Base-by-base conservation (phyloP, 139 green algal genomes). In the Closterium sp. region DNA sequence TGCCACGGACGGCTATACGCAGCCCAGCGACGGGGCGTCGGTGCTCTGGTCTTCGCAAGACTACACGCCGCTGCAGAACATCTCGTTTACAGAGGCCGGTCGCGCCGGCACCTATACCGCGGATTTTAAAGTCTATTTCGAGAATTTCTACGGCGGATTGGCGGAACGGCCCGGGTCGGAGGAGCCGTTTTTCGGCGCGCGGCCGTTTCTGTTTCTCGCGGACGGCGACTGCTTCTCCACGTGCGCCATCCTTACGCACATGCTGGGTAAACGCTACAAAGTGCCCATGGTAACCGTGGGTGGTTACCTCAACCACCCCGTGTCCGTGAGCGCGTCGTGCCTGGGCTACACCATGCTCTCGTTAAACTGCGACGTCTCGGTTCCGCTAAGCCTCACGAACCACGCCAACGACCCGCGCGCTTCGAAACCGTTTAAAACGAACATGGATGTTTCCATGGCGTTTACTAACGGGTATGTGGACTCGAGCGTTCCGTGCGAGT, bases 191-290 rank as follows among this genome's bases (percentile, higher is more conserved):
- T 31, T 87, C 22, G 85, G 85, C 19, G 10, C 28, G 85, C 85
- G n/a, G 28, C 85, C 85, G 85, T 87, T 87, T 31, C 9, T 87
- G 21, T 30, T 87, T 17, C 85, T 87, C 9, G 28, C 85, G 28
- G 28, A 87, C 85, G 85, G 85, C 9, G 28, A 32, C 28, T 87
- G 85, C 85, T 87, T 87, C 21, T 87, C 85, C 28, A 31, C 85
- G 21, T 87, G 85, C 85, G 85, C 85, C 85, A 87, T 87, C 22
- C 28, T 87, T 27, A 87, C 85, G 85, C 85, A 87, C 85, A 87
- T 32, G 28, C 85, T 87, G 85, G 28, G 28, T 5, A 87, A 87
- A 31, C 85, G 85, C 85, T 87, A 87, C 85, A 17, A 31, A 30
- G 85, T 87, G 19, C 85, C 28, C 28, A 30, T 32, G 28, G 85